Percentiles rank a stretch among this genome's conserved stretches.
These are phyloP conservation scores for Atkinsonella hypoxylon DNA, from an alignment of 2,329 filamentous ascomycete species.

Conservation along the genomic window DNA sequence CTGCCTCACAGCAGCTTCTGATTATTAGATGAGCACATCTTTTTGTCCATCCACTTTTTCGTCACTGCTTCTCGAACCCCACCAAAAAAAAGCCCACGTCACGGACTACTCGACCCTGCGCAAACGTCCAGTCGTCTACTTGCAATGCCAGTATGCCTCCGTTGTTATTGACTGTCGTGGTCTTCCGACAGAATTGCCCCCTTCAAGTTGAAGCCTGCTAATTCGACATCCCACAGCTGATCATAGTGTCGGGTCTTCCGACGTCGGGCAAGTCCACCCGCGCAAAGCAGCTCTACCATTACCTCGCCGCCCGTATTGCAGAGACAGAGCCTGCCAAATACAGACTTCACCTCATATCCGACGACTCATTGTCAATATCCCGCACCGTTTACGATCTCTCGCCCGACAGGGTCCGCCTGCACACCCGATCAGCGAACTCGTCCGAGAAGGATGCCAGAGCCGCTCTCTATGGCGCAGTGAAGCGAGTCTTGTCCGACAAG, in stretches of 20 bases:
- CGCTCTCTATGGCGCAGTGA: conserved; percentile 63
- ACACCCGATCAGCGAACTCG: conserved; percentile 58
- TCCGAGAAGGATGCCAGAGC: conserved; percentile 75
- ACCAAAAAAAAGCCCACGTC: conserved; percentile 2
- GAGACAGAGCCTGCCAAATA: conserved; percentile 31
- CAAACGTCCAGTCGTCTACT: neutral
- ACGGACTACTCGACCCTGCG: neutral
- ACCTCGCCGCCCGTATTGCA: conserved; percentile 47
- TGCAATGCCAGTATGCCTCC: conserved; percentile 2
- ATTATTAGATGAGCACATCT: neutral
- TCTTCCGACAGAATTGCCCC: no score
- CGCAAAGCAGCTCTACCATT: conserved; percentile 51
- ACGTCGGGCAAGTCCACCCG: conserved; percentile 58
- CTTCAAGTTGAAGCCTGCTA: conserved; percentile 1
- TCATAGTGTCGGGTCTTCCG: conserved; percentile 55
- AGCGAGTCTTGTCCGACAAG: conserved; percentile 57
- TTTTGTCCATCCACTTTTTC: neutral
- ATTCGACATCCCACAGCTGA: conserved; percentile 35
- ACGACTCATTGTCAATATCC: conserved; percentile 57
- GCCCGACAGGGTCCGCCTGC: conserved; percentile 35
- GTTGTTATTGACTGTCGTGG: neutral
- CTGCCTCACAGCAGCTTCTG: no score
- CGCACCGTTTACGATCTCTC: conserved; percentile 61
- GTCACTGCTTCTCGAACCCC: neutral
- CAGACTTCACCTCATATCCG: conserved; percentile 62